phyloP scores from a whole-genome alignment of 208 protist genomes.

The Pavlovales sp. region DNA sequence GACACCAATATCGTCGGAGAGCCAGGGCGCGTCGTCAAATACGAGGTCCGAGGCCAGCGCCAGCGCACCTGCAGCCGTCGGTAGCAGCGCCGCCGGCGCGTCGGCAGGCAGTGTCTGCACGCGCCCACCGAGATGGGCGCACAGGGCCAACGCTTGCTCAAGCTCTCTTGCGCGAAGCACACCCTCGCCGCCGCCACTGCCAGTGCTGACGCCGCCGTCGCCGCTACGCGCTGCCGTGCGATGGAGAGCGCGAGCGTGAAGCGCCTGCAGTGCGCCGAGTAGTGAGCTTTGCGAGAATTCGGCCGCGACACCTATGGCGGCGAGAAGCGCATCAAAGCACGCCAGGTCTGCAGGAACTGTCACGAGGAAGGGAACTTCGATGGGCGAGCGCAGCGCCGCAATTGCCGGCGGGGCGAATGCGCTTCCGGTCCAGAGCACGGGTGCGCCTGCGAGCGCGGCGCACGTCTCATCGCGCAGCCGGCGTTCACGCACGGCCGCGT shows the following conservation, averaged over 20 bases:
- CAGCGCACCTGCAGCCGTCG: conserved; percentile 31
- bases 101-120: background rate
- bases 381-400: background rate
- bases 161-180: conserved; percentile 20
- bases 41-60: background rate
- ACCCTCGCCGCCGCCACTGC: too few relatives aligned
- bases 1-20: background rate
- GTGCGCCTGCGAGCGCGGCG: background rate
- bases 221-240: too few relatives aligned
- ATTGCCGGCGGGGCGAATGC: background rate
- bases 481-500: background rate
- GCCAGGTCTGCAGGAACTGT: background rate
- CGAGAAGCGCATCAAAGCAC: conserved; percentile 24
- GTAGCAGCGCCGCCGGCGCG: conserved; percentile 13
- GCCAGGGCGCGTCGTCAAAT: conserved; percentile 49
- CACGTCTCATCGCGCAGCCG: background rate
- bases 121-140: background rate
- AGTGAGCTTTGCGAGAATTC: too few relatives aligned
- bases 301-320: background rate
- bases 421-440: conserved; percentile 29
- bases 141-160: background rate
- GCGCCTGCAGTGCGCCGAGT: background rate
- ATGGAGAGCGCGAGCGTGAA: too few relatives aligned
- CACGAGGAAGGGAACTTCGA: conserved; percentile 28
- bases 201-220: too few relatives aligned